These are phyloP conservation scores for Saturnispora sekii DNA, from an alignment of 805 yeast genomes.

Conservation along the genomic window DNA sequence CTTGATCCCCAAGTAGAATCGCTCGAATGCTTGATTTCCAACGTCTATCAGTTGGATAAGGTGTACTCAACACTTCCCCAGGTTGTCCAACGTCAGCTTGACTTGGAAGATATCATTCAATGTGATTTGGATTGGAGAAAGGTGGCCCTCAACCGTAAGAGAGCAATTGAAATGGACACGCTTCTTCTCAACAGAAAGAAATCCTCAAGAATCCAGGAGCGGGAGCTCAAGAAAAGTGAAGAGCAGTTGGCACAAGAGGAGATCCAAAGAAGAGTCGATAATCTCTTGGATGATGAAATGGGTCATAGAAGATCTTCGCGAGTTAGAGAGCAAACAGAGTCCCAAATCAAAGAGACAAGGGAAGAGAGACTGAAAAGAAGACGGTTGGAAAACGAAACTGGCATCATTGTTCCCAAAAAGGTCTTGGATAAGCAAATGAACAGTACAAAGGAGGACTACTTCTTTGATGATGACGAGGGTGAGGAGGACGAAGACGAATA, in stretches of 20 bases:
- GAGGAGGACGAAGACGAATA: conserved; percentile 6
- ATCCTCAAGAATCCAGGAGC: conserved; percentile 64
- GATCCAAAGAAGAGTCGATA: conserved; percentile 26
- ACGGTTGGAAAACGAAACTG: conserved; percentile 1
- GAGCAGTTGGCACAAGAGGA: conserved; percentile 45
- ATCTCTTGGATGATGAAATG: conserved; percentile 1
- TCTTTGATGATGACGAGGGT: conserved; percentile 3
- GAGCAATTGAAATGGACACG: conserved; percentile 54
- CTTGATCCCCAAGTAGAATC: conserved; percentile 29
- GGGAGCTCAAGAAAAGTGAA: conserved; percentile 40
- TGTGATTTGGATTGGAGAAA: conserved; percentile 47
- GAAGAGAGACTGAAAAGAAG: conserved; percentile 22
- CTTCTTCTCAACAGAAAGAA: conserved; percentile 61
- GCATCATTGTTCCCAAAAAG: background rate
- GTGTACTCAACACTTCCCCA: background rate
- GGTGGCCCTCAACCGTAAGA: conserved; percentile 43
- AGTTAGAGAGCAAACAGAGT: conserved; percentile 29
- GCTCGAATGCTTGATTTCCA: conserved; percentile 34
- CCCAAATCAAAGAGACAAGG: conserved; percentile 25
- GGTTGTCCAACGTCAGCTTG: conserved; percentile 3
- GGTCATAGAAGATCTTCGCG: conserved; percentile 30
- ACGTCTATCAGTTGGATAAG: conserved; percentile 31
- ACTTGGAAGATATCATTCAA: conserved; percentile 28
- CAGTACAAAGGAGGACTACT: background rate
- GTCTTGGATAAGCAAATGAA: background rate